Percentiles rank a stretch among this genome's conserved stretches.
phyloP scores from a whole-genome alignment of 805 yeast species.

The Alloascoidea africana region DNA sequence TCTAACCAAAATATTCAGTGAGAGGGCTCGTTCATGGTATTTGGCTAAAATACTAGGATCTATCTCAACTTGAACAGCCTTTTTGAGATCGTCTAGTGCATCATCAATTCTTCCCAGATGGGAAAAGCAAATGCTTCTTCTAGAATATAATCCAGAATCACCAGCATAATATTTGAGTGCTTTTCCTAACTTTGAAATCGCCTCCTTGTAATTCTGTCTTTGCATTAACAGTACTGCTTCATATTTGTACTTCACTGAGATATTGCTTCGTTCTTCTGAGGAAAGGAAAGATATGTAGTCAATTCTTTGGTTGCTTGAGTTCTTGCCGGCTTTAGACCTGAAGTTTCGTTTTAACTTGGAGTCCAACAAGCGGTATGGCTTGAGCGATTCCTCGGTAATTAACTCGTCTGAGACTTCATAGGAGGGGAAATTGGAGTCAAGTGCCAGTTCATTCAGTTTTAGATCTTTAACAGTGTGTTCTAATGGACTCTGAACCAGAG shows the following conservation, averaged over 20 bases:
- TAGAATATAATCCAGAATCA: not conserved
- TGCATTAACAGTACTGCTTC: not conserved
- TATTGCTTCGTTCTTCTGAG: not conserved
- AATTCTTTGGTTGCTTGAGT: not conserved
- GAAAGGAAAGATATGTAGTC: not conserved
- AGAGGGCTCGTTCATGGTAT: not conserved
- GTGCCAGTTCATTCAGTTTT: too few relatives aligned
- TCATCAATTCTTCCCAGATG: not conserved
- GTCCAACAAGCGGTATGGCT: not conserved
- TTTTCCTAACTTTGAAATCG: not conserved
- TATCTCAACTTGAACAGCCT: not conserved
- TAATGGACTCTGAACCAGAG: too few relatives aligned
- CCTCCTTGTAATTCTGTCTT: not conserved
- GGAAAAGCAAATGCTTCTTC: not conserved
- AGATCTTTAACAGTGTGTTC: too few relatives aligned
- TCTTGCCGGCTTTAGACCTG: too few relatives aligned
- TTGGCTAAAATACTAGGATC: not conserved
- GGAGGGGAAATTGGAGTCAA: too few relatives aligned
- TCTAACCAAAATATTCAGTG: not conserved
- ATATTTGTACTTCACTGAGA: not conserved
- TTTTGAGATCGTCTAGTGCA: not conserved
- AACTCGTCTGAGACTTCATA: slow-evolving; percentile 1
- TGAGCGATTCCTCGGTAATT: not conserved
- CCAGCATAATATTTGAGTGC: not conserved
- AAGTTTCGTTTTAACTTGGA: not conserved